Conservation (phyloP, 352 stramenopile genomes). For the Chrysophaeum taylorii region DNA sequence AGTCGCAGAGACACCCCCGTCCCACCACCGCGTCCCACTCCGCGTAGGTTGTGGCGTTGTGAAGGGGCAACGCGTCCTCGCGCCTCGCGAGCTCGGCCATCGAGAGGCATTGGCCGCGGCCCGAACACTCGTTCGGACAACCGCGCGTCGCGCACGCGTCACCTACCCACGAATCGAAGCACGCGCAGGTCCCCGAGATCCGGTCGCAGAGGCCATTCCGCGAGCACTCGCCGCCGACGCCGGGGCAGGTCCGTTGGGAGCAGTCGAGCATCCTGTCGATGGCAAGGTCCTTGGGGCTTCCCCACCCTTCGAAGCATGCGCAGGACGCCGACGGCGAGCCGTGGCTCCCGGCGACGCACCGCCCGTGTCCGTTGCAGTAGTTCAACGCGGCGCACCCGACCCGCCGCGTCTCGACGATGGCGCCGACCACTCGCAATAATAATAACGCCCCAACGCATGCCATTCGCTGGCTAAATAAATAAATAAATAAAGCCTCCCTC, state of each 20-base stretch:
- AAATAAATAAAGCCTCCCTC: no score
- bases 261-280: not conserved
- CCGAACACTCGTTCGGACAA: slow-evolving; percentile 25
- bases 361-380: slow-evolving; percentile 15
- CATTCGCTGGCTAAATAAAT: no score
- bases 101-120: slow-evolving; percentile 61
- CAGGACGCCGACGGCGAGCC: not conserved
- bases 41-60: slow-evolving; percentile 21
- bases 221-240: slow-evolving; percentile 47
- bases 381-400: slow-evolving; percentile 1
- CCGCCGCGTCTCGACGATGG: no score
- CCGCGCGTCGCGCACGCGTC: slow-evolving; percentile 30
- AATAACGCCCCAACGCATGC: no score
- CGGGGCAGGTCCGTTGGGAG: no score
- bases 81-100: slow-evolving; percentile 47
- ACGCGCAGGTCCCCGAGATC: slow-evolving; percentile 23
- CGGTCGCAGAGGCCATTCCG: slow-evolving; percentile 26
- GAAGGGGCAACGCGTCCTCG: not conserved
- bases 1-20: slow-evolving; percentile 56
- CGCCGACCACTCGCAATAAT: no score
- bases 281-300: not conserved
- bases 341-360: not conserved
- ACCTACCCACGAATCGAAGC: slow-evolving; percentile 28
- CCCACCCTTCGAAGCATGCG: not conserved
- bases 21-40: slow-evolving; percentile 29